Conservation (phyloP, 2,329 filamentous ascomycete genomes). For the Cytospora chrysosperma region DNA sequence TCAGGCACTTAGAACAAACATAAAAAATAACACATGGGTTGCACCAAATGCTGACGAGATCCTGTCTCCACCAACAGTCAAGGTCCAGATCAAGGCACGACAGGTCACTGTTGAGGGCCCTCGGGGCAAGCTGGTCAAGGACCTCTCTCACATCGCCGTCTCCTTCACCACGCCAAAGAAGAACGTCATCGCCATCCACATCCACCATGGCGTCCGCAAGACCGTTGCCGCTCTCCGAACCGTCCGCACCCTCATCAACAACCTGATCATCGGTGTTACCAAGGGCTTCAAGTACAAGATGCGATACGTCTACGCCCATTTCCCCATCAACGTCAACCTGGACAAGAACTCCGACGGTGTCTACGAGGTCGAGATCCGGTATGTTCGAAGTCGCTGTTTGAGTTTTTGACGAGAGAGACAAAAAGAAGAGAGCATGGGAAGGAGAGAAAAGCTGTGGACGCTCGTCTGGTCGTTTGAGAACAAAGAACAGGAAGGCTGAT, state of each 20-base stretch:
- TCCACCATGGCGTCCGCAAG: slow-evolving; percentile 98
- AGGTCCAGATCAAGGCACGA: slow-evolving; percentile 95
- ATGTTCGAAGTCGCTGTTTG: slow-evolving; percentile 40
- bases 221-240: slow-evolving; percentile 97
- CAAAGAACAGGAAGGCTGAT: slow-evolving; percentile 9
- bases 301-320: slow-evolving; percentile 99
- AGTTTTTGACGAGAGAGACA: not conserved
- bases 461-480: not conserved
- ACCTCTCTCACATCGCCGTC: slow-evolving; percentile 94
- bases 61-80: slow-evolving; percentile 64
- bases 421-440: not conserved
- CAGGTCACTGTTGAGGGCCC: slow-evolving; percentile 96
- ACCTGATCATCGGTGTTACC: slow-evolving; percentile 97
- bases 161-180: slow-evolving; percentile 88
- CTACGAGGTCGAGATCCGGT: slow-evolving; percentile 96
- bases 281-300: slow-evolving; percentile 99
- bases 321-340: slow-evolving; percentile 99
- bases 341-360: slow-evolving; percentile 91
- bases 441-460: not conserved
- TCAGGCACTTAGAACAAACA: not conserved
- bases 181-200: slow-evolving; percentile 90
- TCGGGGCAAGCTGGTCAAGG: slow-evolving; percentile 95
- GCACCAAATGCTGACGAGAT: slow-evolving; percentile 31
- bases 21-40: not conserved
- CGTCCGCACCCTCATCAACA: slow-evolving; percentile 97